Evolutionary conservation across 2,329 filamentous ascomycete genomes (phyloP), one percentile per base, ranked within the genome.

Genomic region (Botryosphaeria agaves): DNA sequence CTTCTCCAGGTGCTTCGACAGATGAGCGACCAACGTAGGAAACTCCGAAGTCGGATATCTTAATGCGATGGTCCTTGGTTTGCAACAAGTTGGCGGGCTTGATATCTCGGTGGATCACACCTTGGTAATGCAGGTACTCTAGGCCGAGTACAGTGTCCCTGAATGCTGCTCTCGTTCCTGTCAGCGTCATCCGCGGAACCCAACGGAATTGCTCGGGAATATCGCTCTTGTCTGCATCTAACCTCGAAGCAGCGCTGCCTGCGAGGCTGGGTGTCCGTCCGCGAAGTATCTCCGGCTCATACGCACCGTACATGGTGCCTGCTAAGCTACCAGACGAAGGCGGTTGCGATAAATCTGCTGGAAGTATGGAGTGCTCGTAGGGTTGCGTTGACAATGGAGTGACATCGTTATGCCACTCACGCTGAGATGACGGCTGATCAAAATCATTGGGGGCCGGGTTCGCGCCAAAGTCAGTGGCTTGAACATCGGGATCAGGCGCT

Each of bases 1-100:
- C 54, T 34, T 84, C 77, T 34, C 82, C 46, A 30, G 49, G 76
- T 21, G 73, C 68, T 43, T 91, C 82, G 31, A 79, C 80, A 28
- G 92, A 82, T 23, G 81, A 69, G 30, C 83, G 74, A 17, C 89
- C 89, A 38, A 98, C 82, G 52, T 95, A 98, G 1, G 89, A 98
- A 2, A 98, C 89, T 18, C 89, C 89, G 58, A 98, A 98, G 48
- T 98, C 89, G 4, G 89, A 95, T 36, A 98, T 98, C 62, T 98
- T 98, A 46, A 94, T 82, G 9, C 77, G 74, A 42, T 85, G 75
- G 38, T 84, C 77, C 42, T 62, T 74, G 30, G 83, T 91, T 61
- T 87, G 84, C 5, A 98, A 64, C 5, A 98, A 65, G 49, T 95
- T 95, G 21, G 87, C 85, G 12, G 61, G 61, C 39, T 64, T 64